These are phyloP conservation scores for Cucumis hystrix DNA, from an alignment of 306 rosid genomes.

Conservation along the genomic window DNA sequence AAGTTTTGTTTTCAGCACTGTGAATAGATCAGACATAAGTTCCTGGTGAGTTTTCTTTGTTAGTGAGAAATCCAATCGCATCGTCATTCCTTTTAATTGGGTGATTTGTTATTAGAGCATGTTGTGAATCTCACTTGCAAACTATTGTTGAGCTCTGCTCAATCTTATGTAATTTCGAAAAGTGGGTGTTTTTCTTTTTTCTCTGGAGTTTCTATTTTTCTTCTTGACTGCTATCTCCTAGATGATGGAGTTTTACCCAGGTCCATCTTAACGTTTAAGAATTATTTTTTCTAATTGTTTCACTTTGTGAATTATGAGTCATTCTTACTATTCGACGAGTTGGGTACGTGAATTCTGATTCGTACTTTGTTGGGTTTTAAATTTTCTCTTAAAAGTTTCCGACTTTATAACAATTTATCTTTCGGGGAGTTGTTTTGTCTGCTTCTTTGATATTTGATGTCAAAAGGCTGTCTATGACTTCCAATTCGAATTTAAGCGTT, in stretches of 20 bases:
- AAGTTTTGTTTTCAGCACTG: background rate
- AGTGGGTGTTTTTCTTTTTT: background rate
- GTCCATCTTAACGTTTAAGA: background rate
- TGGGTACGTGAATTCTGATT: background rate
- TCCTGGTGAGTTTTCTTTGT: background rate
- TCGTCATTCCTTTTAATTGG: background rate
- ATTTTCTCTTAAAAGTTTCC: background rate
- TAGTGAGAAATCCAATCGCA: background rate
- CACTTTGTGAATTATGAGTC: background rate
- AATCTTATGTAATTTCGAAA: background rate
- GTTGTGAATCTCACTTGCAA: background rate
- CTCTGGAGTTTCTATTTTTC: background rate
- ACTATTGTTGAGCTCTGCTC: background rate
- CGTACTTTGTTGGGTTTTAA: background rate
- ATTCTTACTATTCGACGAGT: background rate
- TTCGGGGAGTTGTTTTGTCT: background rate
- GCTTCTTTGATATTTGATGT: too few relatives aligned
- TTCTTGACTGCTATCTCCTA: background rate
- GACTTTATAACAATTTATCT: background rate
- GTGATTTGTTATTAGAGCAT: background rate
- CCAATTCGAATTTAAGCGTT: background rate
- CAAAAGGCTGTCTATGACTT: background rate
- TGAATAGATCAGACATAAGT: background rate
- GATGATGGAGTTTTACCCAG: background rate
- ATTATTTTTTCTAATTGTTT: too few relatives aligned